Conservation (phyloP, 2,329 filamentous ascomycete genomes). For the Ceratocystis ficicola region DNA sequence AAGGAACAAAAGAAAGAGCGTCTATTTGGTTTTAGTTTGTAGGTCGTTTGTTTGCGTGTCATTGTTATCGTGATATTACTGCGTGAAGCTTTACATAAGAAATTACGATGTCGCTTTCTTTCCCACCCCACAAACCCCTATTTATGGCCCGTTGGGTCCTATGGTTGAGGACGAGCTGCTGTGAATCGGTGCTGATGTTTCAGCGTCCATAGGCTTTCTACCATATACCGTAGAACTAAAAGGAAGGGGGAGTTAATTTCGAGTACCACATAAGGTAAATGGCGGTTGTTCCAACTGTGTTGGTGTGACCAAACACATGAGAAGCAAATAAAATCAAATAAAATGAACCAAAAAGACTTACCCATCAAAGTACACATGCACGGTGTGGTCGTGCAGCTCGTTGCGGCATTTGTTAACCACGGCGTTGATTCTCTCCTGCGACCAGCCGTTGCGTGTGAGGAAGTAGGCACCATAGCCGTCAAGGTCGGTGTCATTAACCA, state of each 20-base stretch:
- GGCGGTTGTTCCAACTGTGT: background rate
- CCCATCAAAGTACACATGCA: slow-evolving; percentile 33
- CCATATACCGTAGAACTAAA: slow-evolving; percentile 14
- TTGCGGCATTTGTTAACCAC: slow-evolving; percentile 29
- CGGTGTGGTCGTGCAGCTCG: slow-evolving; percentile 29
- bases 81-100: slow-evolving; percentile 1
- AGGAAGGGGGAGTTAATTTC: background rate
- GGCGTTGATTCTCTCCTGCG: slow-evolving; percentile 27
- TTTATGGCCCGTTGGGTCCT: slow-evolving; percentile 5
- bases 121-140: background rate
- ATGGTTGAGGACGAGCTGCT: slow-evolving; percentile 16
- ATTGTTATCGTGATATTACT: slow-evolving; percentile 15
- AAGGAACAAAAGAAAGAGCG: background rate
- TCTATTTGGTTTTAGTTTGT: background rate
- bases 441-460: slow-evolving; percentile 33
- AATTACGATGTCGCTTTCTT: slow-evolving; percentile 3
- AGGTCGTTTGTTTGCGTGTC: background rate
- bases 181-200: background rate
- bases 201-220: slow-evolving; percentile 14
- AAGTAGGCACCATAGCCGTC: slow-evolving; percentile 32
- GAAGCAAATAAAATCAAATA: background rate
- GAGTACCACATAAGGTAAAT: background rate
- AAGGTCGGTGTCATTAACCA: slow-evolving; percentile 29
- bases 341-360: slow-evolving; percentile 25
- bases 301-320: background rate